phyloP scores from a whole-genome alignment of 2,329 filamentous ascomycete species.

The Phyllosticta ampelicida region DNA sequence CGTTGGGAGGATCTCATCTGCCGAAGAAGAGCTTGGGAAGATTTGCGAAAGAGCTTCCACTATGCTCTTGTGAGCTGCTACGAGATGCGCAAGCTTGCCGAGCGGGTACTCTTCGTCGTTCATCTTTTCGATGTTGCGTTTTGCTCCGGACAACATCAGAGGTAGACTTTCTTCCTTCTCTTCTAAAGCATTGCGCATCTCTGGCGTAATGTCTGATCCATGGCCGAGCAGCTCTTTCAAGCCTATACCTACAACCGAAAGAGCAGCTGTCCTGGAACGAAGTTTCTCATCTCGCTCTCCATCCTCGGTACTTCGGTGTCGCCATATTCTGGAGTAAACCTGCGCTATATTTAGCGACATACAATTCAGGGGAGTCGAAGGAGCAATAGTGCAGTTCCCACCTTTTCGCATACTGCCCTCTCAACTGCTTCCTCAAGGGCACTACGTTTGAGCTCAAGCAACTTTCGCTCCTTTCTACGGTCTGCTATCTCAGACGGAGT shows the following conservation, averaged over 20 bases:
- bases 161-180: slow-evolving; percentile 54
- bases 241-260: slow-evolving; percentile 85
- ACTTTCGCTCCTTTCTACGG: slow-evolving; percentile 64
- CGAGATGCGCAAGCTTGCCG: slow-evolving; percentile 82
- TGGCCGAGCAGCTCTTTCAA: slow-evolving; percentile 62
- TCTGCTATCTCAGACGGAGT: slow-evolving; percentile 75
- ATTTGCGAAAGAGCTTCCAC: slow-evolving; percentile 69
- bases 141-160: slow-evolving; percentile 59
- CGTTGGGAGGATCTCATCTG: slow-evolving; percentile 93
- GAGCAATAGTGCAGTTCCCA: not conserved
- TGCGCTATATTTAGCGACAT: slow-evolving; percentile 6
- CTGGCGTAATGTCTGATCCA: slow-evolving; percentile 43
- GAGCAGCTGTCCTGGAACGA: slow-evolving; percentile 81
- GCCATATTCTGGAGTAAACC: slow-evolving; percentile 73
- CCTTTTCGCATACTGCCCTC: slow-evolving; percentile 68
- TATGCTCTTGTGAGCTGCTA: slow-evolving; percentile 82
- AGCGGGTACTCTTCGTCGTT: slow-evolving; percentile 76
- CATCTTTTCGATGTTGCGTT: slow-evolving; percentile 64
- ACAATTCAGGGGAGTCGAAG: slow-evolving; percentile 23
- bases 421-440: slow-evolving; percentile 87
- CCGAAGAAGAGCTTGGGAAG: slow-evolving; percentile 67
- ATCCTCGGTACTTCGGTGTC: slow-evolving; percentile 83
- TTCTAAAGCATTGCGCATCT: slow-evolving; percentile 44
- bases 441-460: slow-evolving; percentile 65
- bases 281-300: slow-evolving; percentile 92